A percentile compares a stretch with the other conserved stretches of the same genome.
Evolutionary conservation across 257 asterid genomes (phyloP).

Genomic region (Rauvolfia tetraphylla): DNA sequence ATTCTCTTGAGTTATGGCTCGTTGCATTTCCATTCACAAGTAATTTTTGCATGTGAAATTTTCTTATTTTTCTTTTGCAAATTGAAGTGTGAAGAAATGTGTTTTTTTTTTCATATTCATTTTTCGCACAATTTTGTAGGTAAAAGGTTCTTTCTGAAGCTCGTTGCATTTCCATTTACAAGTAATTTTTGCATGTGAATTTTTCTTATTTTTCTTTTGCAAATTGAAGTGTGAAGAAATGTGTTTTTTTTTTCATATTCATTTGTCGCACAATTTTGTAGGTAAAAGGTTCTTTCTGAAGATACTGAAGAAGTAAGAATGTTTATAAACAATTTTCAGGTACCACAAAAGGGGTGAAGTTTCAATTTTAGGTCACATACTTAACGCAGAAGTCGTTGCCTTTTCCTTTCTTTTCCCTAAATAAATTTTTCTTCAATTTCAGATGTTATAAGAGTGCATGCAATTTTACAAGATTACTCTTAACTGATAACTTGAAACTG

Average conservation of each 20-base stretch:
- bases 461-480: neutral
- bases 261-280: neutral
- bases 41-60: neutral
- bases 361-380: neutral
- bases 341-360: neutral
- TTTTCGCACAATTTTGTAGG: neutral
- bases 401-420: neutral
- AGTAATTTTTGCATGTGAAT: neutral
- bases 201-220: neutral
- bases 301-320: slow-evolving; percentile 1
- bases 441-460: neutral
- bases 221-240: neutral
- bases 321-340: neutral
- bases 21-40: neutral
- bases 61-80: neutral
- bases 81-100: neutral
- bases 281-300: neutral
- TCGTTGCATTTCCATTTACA: neutral
- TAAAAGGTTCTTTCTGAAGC: neutral
- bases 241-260: neutral
- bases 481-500: neutral
- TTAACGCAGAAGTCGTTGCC: neutral
- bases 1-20: neutral
- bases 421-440: neutral
- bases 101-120: neutral